These are phyloP conservation scores for Heterobasidion parviporum DNA, from an alignment of 1,284 basidiomycete species.

Conservation along the genomic window DNA sequence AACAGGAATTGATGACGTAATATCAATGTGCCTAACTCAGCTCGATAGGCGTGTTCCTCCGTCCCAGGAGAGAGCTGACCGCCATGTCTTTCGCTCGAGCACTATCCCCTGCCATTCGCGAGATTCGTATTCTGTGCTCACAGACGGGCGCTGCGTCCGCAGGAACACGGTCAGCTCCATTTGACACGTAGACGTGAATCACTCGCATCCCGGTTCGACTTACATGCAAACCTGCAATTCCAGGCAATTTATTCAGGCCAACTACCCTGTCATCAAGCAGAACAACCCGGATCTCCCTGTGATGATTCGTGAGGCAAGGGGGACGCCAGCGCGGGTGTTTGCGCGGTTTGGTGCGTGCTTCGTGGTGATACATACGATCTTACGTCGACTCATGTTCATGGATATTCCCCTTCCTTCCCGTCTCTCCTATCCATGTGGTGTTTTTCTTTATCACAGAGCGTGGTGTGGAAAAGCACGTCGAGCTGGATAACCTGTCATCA, in stretches of 20 bases:
- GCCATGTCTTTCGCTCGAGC: slow-evolving; percentile 50
- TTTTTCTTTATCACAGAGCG: slow-evolving; percentile 39
- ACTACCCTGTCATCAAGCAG: slow-evolving; percentile 79
- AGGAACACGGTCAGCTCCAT: slow-evolving; percentile 60
- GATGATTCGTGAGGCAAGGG: slow-evolving; percentile 84
- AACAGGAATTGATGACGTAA: not conserved
- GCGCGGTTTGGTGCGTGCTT: slow-evolving; percentile 79
- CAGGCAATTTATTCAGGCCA: slow-evolving; percentile 79
- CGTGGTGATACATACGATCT: not conserved
- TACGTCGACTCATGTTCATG: not conserved
- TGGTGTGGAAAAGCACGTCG: slow-evolving; percentile 74
- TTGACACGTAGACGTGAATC: not conserved
- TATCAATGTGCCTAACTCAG: not conserved
- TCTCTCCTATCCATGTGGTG: not conserved
- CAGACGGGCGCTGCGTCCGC: slow-evolving; percentile 74
- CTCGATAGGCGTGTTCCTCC: too few species aligned
- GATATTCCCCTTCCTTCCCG: not conserved
- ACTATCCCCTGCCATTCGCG: slow-evolving; percentile 76
- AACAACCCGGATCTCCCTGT: slow-evolving; percentile 88
- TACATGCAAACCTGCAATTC: not conserved
- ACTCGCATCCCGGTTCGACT: not conserved
- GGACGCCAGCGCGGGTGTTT: slow-evolving; percentile 83
- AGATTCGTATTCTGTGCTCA: slow-evolving; percentile 82
- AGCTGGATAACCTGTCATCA: slow-evolving; percentile 69
- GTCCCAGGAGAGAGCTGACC: not conserved